Percentiles rank a stretch among this genome's conserved stretches.
These are phyloP conservation scores for Claviceps fusiformis DNA, from an alignment of 2,329 filamentous ascomycete genomes.

Conservation along the genomic window DNA sequence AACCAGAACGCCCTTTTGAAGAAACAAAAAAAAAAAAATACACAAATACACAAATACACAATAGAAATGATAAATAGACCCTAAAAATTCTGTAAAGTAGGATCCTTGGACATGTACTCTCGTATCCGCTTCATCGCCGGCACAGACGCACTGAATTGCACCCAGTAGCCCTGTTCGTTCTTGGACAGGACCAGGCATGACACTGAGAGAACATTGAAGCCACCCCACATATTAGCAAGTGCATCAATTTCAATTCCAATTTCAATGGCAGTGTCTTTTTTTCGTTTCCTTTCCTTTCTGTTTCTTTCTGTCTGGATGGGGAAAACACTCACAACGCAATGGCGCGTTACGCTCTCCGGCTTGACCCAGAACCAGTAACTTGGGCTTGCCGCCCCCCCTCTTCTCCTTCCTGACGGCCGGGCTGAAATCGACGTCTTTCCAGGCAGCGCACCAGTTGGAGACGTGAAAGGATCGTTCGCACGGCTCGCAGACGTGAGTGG, in stretches of 20 bases:
- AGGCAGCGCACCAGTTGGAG: conserved; percentile 3
- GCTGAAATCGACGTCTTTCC: conserved; percentile 2
- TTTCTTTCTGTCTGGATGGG: no score
- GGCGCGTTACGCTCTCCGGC: neutral
- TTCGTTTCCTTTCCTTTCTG: no score
- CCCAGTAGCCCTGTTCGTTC: conserved; percentile 3
- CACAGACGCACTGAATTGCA: neutral
- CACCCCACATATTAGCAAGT: no score
- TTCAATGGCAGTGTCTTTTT: no score
- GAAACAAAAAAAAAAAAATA: no score
- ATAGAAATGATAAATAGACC: no score
- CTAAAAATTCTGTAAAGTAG: conserved; percentile 1
- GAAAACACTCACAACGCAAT: neutral
- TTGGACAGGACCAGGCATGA: neutral
- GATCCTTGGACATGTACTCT: neutral
- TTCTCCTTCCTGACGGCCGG: neutral
- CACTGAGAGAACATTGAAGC: no score
- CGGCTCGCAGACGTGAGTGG: conserved; percentile 1
- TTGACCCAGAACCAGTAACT: conserved; percentile 1
- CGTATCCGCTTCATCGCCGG: neutral
- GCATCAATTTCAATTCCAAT: no score
- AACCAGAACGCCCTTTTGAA: no score
- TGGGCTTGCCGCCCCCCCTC: neutral
- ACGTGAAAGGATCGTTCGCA: neutral
- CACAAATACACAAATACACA: no score